Conservation (phyloP, 2,329 filamentous ascomycete genomes). For the Dothiorella sarmentorum region DNA sequence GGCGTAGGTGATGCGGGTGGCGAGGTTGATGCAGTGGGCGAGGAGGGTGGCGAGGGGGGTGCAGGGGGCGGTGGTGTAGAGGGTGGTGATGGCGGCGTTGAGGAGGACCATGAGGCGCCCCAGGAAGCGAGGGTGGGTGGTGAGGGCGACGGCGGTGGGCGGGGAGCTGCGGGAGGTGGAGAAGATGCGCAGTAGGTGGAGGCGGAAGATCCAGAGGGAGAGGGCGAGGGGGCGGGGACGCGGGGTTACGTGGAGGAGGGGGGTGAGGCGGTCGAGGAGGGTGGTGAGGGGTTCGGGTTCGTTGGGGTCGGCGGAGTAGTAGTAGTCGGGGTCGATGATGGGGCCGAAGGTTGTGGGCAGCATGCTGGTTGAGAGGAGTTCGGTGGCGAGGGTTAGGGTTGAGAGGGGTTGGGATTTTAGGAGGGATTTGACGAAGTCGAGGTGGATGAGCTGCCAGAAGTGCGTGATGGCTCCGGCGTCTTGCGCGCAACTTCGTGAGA, state of each 20-base stretch:
- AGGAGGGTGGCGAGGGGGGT: constrained; percentile 39
- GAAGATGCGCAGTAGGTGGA: constrained; percentile 40
- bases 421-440: not conserved
- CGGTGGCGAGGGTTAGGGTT: constrained; percentile 63
- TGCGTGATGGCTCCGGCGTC: constrained; percentile 38
- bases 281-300: not conserved
- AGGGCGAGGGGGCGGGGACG: not conserved
- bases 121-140: constrained; percentile 64
- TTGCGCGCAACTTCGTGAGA: constrained; percentile 56
- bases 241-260: too few relatives aligned
- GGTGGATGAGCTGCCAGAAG: constrained; percentile 57
- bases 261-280: not conserved
- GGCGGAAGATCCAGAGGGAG: constrained; percentile 41
- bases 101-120: constrained; percentile 72
- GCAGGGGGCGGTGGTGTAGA: constrained; percentile 46
- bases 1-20: constrained; percentile 59
- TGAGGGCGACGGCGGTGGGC: constrained; percentile 64
- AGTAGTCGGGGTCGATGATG: constrained; percentile 43
- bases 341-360: constrained; percentile 64
- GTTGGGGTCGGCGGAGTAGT: constrained; percentile 23
- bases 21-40: constrained; percentile 54
- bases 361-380: constrained; percentile 64
- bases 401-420: constrained; percentile 55
- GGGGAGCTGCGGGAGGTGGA: constrained; percentile 40
- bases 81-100: constrained; percentile 64